A percentile compares a stretch with the other conserved stretches of the same genome.
Evolutionary conservation across 2,329 filamentous ascomycete species (phyloP).

Genomic region (Colletotrichum magnum): DNA sequence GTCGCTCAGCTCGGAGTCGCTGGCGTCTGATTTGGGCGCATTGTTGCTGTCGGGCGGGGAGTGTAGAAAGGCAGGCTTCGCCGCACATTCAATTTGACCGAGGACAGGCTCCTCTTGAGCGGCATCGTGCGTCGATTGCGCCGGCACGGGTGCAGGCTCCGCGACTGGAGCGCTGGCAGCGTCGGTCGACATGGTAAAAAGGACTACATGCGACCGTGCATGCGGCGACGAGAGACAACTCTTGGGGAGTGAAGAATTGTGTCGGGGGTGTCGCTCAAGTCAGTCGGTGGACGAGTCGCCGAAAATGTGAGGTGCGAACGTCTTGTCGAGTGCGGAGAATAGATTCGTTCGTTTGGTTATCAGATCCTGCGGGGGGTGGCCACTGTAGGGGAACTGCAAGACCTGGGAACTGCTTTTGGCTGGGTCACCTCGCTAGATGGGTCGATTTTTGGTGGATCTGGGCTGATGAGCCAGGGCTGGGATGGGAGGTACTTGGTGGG

Average conservation of each 20-base stretch:
- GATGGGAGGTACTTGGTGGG: constrained; percentile 1
- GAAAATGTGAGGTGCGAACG: constrained; percentile 40
- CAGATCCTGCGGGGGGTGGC: constrained; percentile 41
- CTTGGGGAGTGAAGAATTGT: constrained; percentile 7
- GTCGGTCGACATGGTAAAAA: constrained; percentile 68
- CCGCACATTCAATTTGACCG: constrained; percentile 49
- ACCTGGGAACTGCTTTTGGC: constrained; percentile 35
- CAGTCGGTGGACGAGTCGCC: constrained; percentile 28
- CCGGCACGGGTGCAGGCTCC: constrained; percentile 49
- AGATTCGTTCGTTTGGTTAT: constrained; percentile 42
- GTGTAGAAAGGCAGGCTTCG: constrained; percentile 66
- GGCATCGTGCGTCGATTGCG: constrained; percentile 42
- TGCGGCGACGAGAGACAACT: constrained; percentile 23
- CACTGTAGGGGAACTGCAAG: constrained; percentile 35
- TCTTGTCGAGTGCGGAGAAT: constrained; percentile 39
- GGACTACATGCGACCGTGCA: constrained; percentile 60
- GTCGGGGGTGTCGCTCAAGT: constrained; percentile 19
- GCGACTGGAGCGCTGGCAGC: constrained; percentile 64
- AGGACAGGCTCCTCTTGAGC: constrained; percentile 43
- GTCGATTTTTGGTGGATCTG: constrained; percentile 45
- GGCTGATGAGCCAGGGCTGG: constrained; percentile 43
- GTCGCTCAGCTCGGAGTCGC: constrained; percentile 77
- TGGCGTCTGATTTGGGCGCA: constrained; percentile 70
- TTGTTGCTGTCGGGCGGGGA: constrained; percentile 77
- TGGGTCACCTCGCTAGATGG: constrained; percentile 40